Evolutionary conservation across 176 grass and related monocot genomes (phyloP), one percentile per base, ranked within the genome.

Genomic region (Miscanthus lutarioriparius): DNA sequence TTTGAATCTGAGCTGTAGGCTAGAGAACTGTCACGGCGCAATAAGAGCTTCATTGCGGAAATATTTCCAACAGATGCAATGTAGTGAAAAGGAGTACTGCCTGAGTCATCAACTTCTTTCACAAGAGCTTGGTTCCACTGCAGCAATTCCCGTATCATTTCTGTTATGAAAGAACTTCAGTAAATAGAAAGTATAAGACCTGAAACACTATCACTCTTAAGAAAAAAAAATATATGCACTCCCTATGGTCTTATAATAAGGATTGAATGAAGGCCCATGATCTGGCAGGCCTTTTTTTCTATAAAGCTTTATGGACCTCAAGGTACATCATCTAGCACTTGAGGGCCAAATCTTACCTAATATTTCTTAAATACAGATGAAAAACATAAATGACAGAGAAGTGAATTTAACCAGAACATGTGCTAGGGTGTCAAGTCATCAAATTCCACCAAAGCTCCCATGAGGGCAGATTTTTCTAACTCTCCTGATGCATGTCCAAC

Each of bases 11-110:
- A 30, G 12, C 80, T 51, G 39, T 89, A 94, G 30, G 81, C 88
- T 63, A 70, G 28, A 78, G 88, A 88, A 71, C 59, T 81, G 54
- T 91, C 84, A 47, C 22, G 22, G 36, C 80, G 35, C 66, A 97
- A 64, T 78, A 97, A 80, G 26, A 92, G 63, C 40, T 84, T 87
- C 43, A 94, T 11, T 39, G 82, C 76, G 1, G 8, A 69, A 83
- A 83, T 13, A 49, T 91, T 77, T 49, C 86, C 86, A 77, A 64
- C 71, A 32, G 92, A 89, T 28, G 88, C 90, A 69, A 91, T 82
- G 62, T 94, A 97, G 68, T 97, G 92, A 79, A 97, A 89, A 77
- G 92, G 86, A 80, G 84, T 84, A 70, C 92, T 92, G 49, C 79
- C 76, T 22, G 69, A 71, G 51, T 83, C 66, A 43, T 97, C 95